Percentiles rank a stretch among this genome's conserved stretches.
Evolutionary conservation across 306 rosid genomes (phyloP).

Genomic region (Acacia melanoxylon): DNA sequence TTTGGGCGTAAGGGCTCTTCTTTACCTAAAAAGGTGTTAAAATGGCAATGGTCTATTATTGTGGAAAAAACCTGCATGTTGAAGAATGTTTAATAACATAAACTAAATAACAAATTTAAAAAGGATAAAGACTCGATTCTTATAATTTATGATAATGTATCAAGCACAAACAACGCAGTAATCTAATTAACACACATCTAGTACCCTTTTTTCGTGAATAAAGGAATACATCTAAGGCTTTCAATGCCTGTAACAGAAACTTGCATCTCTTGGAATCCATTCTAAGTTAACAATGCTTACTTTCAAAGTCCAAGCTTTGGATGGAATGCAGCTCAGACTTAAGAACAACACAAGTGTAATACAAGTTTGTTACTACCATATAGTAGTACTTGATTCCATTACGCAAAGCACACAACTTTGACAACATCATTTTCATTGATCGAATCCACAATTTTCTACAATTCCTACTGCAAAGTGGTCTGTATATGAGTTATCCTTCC

Average conservation of each 20-base stretch:
- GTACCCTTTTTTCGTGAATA: background rate
- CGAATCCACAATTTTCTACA: background rate
- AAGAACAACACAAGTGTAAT: background rate
- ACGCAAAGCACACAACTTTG: background rate
- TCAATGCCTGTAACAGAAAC: conserved; percentile 1
- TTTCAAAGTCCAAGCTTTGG: background rate
- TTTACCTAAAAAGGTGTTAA: no score
- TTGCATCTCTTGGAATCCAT: background rate
- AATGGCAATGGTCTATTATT: no score
- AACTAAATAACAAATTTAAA: no score
- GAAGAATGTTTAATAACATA: no score
- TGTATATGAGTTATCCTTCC: background rate
- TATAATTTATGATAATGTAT: no score
- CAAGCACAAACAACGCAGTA: no score
- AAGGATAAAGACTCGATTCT: no score
- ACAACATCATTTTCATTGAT: background rate
- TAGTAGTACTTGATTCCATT: background rate
- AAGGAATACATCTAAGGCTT: background rate
- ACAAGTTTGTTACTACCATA: background rate
- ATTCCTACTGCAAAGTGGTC: background rate
- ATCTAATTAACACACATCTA: no score
- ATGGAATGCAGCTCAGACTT: background rate
- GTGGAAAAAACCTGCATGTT: no score
- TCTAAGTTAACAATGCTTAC: background rate
- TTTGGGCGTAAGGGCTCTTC: no score